Base-by-base conservation (phyloP, 208 protist species). In the Wallacemonas sp. region DNA sequence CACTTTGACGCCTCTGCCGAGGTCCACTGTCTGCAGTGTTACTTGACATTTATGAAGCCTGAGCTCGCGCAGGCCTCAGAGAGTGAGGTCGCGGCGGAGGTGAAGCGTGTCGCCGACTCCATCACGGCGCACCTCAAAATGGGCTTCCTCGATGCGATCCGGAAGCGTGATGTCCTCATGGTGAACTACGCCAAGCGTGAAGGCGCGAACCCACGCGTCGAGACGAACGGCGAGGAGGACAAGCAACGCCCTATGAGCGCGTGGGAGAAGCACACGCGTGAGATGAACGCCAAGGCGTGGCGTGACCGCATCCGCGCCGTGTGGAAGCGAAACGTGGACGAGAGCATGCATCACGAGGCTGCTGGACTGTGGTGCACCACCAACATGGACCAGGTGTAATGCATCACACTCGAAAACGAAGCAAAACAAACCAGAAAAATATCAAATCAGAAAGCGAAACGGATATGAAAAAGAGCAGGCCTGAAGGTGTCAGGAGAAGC, bases 1-100 rank as follows among this genome's bases (percentile, higher is more conserved):
- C 95, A 98, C 70, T 99, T 91, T 72, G 97, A 99, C 77, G 94
- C 85, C 23, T 70, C 81, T 0, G 85, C 93, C 0, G 96, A 99
- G 80, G 80, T 98, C 36, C 69, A 94, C 61, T 93, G 94, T 49
- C 78, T 99, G 19, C 30, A 65, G 24, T 71, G 61, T 4, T 96
- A 93, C 70, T 61, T 94, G 41, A 44, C 61, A 47, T 96, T 93
- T 54, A 79, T 90, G 48, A 26, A 70, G 6, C 87, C 90, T 14
- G 62, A 86, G 32, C 46, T 91, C 68, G 43, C 57, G 19, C 43
- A 68, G 1, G 76, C 76, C 1, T 39, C 80, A 9, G 30, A 68
- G 1, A 52, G 27, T 5, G 85, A 71, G 33, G 61, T 94, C 32
- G 67, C 76, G 5, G 43, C 55, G 17, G 87, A 87, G 62, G 77